phyloP scores from a whole-genome alignment of 306 rosid genomes.

The Citrullus mucosospermus region DNA sequence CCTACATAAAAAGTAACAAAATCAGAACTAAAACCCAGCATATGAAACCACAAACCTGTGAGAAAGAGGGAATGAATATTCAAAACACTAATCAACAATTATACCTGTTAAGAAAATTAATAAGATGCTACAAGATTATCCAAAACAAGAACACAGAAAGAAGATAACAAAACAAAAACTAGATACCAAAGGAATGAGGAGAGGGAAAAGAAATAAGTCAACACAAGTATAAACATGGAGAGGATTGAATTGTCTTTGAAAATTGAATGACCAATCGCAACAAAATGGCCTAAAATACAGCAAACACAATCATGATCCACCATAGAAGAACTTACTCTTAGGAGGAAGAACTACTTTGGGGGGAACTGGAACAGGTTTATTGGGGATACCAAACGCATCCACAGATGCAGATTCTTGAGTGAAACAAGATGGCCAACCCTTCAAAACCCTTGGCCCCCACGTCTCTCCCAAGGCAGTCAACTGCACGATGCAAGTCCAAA shows the following conservation, averaged over 20 bases:
- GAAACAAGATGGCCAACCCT: slow-evolving; percentile 98
- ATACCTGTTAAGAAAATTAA: not conserved
- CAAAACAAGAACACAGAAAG: not conserved
- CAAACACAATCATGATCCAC: not conserved
- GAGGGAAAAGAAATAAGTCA: not conserved
- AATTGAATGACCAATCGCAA: not conserved
- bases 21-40: slow-evolving; percentile 3
- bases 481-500: slow-evolving; percentile 93
- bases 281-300: not conserved
- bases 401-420: slow-evolving; percentile 41
- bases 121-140: not conserved
- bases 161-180: not conserved
- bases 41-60: not conserved
- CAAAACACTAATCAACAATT: too few species aligned
- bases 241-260: not conserved
- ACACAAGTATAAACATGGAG: not conserved
- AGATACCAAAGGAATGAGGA: not conserved
- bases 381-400: slow-evolving; percentile 24
- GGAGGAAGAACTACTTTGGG: slow-evolving; percentile 58
- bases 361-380: slow-evolving; percentile 27
- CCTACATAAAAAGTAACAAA: slow-evolving; percentile 28
- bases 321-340: slow-evolving; percentile 49
- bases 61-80: not conserved
- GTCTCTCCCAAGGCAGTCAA: slow-evolving; percentile 75
- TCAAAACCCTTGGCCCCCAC: slow-evolving; percentile 96